Evolutionary conservation across 768 basidiomycete genomes (phyloP), one percentile per base, ranked within the genome.

Genomic region (Podaxis pistillaris): DNA sequence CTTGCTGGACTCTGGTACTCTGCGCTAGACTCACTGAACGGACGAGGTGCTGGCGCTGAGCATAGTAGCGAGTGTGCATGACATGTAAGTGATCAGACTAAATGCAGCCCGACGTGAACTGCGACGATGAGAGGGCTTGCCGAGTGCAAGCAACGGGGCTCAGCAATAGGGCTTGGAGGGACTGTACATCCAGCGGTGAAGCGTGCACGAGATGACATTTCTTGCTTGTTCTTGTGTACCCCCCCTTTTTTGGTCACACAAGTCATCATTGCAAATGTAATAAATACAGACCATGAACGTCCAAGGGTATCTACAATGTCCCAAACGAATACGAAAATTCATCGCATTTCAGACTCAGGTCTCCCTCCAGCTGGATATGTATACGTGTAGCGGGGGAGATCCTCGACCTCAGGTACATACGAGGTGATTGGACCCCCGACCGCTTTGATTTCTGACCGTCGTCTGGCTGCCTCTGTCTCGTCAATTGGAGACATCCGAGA

Each of bases 41-140:
- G 68, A 90, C 81, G 72, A 90, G 80, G 74, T 90, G 89, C 74
- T 85, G 83, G 68, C 88, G 81, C 74, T 88, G 88, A 63, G 80
- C 84, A 83, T 88, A 76, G 73, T 83, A 78, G 67, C 80, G 86
- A 74, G 76, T 83, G 75, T 78, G 80, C 86, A 87, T 88, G 79
- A 76, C 77, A 80, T 78, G 68, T 73, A 75, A 68, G 49, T 49
- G 60, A 60, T 41, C 12, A 13, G 56, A 7, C 37, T 54, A 46
- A 26, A 52, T 38, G 58, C 22, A 56, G 44, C 54, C 50, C 55
- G 47, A 50, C 28, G 40, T 17, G 47, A 56, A 37, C 54, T 26
- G 33, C 22, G 36, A 22, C 2, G 47, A 37, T 4, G 58, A 50
- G 7, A 41, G 44, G 33, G 33, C 33, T 22, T 53, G 40, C 60